Evolutionary conservation across 371 early-diverging fungal genomes (phyloP), one percentile per base, ranked within the genome.

Genomic region (Pancytospora epiphaga): DNA sequence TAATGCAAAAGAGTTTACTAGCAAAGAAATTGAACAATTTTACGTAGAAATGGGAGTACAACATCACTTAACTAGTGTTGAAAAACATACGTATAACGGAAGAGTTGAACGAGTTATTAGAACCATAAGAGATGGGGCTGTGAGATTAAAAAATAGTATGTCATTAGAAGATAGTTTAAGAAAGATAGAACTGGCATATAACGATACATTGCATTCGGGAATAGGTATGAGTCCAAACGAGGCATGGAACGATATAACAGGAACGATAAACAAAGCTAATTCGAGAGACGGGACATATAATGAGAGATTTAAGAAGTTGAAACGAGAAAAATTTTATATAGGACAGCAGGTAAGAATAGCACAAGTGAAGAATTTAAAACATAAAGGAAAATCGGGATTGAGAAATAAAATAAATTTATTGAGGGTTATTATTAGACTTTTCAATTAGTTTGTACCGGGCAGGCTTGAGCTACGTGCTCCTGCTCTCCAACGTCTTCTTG

Each of bases 241-340:
- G 9, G 56, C 56, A 9, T 54, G 56, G 56, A 52, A 67, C n/a
- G 43, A 69, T 2, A 37, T 58, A 61, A 39, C 43, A 33, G 6
- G 3, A 4, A 50, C 49, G 2, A 22, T 69, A 15, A 58, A 27
- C 2, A 60, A 6, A 58, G 34, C 34, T 18, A 54, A 54, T 34
- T 27, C 30, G 6, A 27, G 9, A 34, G 18, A 29, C 18, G 56
- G 69, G n/a, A 34, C 36, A 12, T 69, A 69, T 69, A 32, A 2
- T 2, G 33, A 32, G 33, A 22, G 37, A 27, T 69, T 67, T 62
- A 62, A 69, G 25, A 47, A 40, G 1, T 0, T 3, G 3, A 40
- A 51, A 2, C 2, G 38, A 32, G 47, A 69, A 30, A 3, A 60
- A 30, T 69, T 69, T 61, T 19, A 33, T 2, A 40, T 58, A 22